Evolutionary conservation across 192 early-diverging fungal species (phyloP), one percentile per base, ranked within the genome.

Genomic region (Rhizophagus clarus): DNA sequence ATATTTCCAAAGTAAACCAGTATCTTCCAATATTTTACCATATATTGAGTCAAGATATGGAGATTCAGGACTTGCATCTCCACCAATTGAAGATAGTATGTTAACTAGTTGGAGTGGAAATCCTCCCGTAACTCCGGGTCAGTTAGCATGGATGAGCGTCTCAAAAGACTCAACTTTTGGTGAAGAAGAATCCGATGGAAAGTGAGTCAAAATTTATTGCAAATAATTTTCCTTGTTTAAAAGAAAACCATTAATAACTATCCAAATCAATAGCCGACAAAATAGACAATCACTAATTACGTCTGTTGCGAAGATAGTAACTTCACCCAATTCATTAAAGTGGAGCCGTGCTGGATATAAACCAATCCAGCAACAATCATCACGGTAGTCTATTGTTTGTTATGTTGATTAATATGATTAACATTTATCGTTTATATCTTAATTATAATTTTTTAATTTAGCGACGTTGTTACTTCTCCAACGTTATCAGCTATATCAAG

Each of bases 261-360:
- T 12, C n/a, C 15, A 64, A 26, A 63, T 26, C 66, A 17, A 42
- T n/a, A 29, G n/a, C 26, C 24, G 3, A 24, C 61, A 64, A 20
- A 42, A 37, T 29, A 26, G 62, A 10, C 61, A 42, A 8, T 77
- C 61, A 7, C 3, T 62, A 34, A 26, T 45, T 6, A 22, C 75
- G 7, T 32, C 49, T 8, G n/a, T 61, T 26, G 28, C 62, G 26
- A 77, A 42, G 47, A n/a, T 66, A 28, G 24, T 64, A 28, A 26
- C 15, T 14, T 17, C 29, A 22, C 15, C 62, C 42, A 66, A 6
- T 66, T n/a, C 47, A 29, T 61, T 42, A 22, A 77, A 64, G 3
- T 77, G 75, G 75, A 66, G 75, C 2, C 28, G 75, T 22, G 34
- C 61, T n/a, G 75, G 75, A 63, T 77, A 77, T 64, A 61, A 66